Base-by-base conservation (phyloP, 2,329 filamentous ascomycete genomes). In the Arthrocladium fulminans region DNA sequence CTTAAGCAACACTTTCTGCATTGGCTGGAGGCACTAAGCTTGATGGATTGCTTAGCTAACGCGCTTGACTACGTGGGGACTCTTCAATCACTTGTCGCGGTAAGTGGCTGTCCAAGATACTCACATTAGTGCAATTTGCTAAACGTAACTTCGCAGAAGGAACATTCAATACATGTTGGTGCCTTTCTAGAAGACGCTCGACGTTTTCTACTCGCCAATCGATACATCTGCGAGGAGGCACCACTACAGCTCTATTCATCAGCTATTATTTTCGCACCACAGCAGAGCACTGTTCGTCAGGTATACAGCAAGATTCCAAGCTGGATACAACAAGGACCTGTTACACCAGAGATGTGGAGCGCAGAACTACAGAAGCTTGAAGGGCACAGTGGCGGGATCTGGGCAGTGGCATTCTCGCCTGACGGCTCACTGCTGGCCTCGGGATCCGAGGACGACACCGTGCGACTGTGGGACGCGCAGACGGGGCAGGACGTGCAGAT, bases 231-330 rank as follows among this genome's bases (percentile, higher is more conserved):
- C 27, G 54, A 63, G 25, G 39, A 44, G 29, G 58, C 59, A 8
- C 66, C 66, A 9, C 61, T 69, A 20, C 63, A 68, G 51, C 38
- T 63, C 13, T 67, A 68, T 51, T 57, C 15, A 20, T 60, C 60
- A 8, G 65, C 61, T 4, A 50, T 67, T 0, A 37, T 63, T 13
- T 68, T 67, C 48, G 51, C 55, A 20, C 65, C 64, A 22, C 42
- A 32, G 47, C 45, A 17, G 8, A 61, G 58, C 43, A 50, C 60
- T 10, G 51, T 66, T 22, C 51, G 59, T 41, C 53, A 53, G 25
- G 3, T 65, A 61, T 52, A 8, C 46, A 22, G 20, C 42, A 22
- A 27, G 55, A 27, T 60, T 8, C 51, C 57, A 7, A 23, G 35
- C 25, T 57, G 52, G 50, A 53, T 61, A 9, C 9, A 32, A 13